These are phyloP conservation scores for Mortierella sp. DNA, from an alignment of 371 early-diverging fungal genomes.

Conservation along the genomic window DNA sequence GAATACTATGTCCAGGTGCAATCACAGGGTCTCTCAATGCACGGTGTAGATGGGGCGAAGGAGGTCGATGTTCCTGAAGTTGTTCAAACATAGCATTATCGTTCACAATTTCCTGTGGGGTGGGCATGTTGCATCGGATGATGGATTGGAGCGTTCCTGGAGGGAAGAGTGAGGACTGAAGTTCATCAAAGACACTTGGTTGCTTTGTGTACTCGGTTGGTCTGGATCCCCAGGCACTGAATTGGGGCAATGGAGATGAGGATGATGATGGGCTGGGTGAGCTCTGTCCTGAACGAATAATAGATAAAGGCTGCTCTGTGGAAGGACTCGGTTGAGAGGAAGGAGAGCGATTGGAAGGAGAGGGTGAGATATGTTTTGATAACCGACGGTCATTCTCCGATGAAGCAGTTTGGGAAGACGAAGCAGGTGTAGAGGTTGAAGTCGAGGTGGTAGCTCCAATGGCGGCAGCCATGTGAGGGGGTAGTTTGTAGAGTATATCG, in stretches of 20 bases:
- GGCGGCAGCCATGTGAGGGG: background rate
- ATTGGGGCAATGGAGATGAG: no score
- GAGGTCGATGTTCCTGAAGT: conserved; percentile 18
- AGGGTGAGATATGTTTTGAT: background rate
- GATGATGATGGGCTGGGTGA: no score
- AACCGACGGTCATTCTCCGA: no score
- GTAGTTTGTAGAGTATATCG: conserved; percentile 1
- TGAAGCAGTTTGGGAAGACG: no score
- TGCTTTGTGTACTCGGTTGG: conserved; percentile 43
- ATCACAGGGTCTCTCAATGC: conserved; percentile 29
- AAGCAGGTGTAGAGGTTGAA: no score
- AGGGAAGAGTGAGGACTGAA: conserved; percentile 48
- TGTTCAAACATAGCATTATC: conserved; percentile 38
- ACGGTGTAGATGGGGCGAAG: no score
- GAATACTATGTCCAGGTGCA: conserved; percentile 20
- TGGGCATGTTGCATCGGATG: conserved; percentile 24
- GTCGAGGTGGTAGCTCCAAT: background rate
- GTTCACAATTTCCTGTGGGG: conserved; percentile 43
- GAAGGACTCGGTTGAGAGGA: background rate
- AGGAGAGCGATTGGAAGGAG: background rate
- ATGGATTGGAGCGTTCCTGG: conserved; percentile 44
- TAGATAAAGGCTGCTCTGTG: no score
- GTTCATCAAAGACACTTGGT: conserved; percentile 43
- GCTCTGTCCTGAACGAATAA: no score
- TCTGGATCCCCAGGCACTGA: no score